These are phyloP conservation scores for Colletotrichum nymphaeae DNA, from an alignment of 2,329 filamentous ascomycete species.

Conservation along the genomic window DNA sequence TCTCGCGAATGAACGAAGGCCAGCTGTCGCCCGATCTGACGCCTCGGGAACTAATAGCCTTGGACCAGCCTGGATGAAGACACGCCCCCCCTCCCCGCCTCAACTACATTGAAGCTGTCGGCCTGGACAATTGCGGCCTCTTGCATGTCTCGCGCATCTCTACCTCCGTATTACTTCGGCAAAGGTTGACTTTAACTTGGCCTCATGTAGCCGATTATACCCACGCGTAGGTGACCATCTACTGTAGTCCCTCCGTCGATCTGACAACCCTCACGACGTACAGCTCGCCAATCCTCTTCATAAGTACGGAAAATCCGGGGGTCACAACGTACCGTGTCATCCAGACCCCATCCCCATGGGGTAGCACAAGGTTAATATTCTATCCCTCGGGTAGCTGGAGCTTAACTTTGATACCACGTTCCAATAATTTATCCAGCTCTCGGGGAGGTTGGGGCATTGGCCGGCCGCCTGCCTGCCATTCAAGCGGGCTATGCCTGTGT, in stretches of 20 bases:
- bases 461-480: neutral
- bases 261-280: neutral
- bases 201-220: slow-evolving; percentile 15
- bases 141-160: neutral
- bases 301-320: slow-evolving; percentile 16
- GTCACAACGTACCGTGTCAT: slow-evolving; percentile 6
- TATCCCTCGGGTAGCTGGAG: neutral
- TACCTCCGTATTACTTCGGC: slow-evolving; percentile 18
- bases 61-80: slow-evolving; percentile 6
- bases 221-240: slow-evolving; percentile 5
- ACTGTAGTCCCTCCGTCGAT: slow-evolving; percentile 7
- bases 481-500: neutral
- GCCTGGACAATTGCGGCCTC: slow-evolving; percentile 3
- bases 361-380: slow-evolving; percentile 17
- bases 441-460: neutral
- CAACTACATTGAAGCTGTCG: neutral
- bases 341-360: slow-evolving; percentile 5
- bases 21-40: slow-evolving; percentile 16
- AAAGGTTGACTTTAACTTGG: slow-evolving; percentile 5
- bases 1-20: neutral
- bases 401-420: neutral
- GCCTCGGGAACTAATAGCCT: slow-evolving; percentile 20
- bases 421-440: neutral
- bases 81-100: neutral
- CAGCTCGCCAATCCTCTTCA: neutral